Evolutionary conservation across 768 basidiomycete genomes (phyloP).

Genomic region (Kwoniella shandongensis): DNA sequence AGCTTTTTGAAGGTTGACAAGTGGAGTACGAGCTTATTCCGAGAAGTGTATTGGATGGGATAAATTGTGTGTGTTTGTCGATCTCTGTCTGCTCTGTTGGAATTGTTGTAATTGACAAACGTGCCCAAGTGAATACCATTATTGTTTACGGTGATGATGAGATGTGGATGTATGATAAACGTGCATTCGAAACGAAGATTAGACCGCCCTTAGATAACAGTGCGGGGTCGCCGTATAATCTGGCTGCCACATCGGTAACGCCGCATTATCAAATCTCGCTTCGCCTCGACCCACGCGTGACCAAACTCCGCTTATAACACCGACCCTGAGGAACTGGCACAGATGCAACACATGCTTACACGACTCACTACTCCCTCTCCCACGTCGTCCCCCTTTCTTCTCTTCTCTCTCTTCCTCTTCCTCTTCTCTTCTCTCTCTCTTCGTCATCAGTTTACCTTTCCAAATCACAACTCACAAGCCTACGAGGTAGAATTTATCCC

Average conservation of each 20-base stretch:
- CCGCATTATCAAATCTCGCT: background rate
- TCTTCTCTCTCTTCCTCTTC: conserved; percentile 7
- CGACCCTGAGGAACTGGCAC: background rate
- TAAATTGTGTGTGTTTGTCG: background rate
- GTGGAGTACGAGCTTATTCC: background rate
- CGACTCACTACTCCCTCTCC: conserved; percentile 2
- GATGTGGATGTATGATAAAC: no score
- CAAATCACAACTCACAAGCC: no score
- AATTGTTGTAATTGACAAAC: no score
- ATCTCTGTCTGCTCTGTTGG: no score
- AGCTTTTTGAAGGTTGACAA: background rate
- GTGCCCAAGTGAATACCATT: no score
- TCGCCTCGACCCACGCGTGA: background rate
- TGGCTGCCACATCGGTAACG: conserved; percentile 2
- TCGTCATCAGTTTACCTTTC: conserved; percentile 5
- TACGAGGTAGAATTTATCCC: background rate
- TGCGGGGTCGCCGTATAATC: background rate
- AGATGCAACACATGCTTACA: background rate
- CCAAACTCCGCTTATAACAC: background rate
- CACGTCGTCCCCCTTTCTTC: background rate
- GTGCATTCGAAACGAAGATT: no score
- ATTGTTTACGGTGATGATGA: no score
- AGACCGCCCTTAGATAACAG: background rate
- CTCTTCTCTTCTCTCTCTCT: conserved; percentile 16
- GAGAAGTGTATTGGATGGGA: background rate